Base-by-base conservation (phyloP, 805 yeast species). In the Cyberlindnera euphorbiiphila region DNA sequence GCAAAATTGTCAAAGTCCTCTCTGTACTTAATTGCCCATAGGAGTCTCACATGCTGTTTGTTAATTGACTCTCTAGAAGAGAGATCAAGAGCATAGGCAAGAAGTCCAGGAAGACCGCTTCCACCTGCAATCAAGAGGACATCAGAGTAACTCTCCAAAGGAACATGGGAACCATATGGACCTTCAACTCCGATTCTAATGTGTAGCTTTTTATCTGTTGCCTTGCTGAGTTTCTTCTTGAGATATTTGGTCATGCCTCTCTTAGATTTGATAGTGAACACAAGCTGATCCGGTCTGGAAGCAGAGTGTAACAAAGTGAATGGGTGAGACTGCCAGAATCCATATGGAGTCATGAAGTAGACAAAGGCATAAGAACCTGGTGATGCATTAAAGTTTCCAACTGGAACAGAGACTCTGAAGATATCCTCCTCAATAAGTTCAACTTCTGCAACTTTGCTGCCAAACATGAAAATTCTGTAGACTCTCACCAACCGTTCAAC, bases 251-350 rank as follows among this genome's bases (percentile, higher is more conserved):
- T 78, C 36, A 76, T 57, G 41, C 86, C 87, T n/a, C 67, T 67
- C 54, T 76, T 76, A 14, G 69, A 70, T 51, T 72, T 75, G 49
- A 74, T 66, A 46, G 63, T 68, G 33, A 74, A 59, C 2, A 64
- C 59, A 9, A 75, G 51, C 31, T 60, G 57, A 42, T 64, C 61
- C 25, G 62, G 61, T 29, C 62, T 57, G 2, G 60, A 56, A 6
- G 56, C 57, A 4, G 72, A 60, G 34, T 67, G 68, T 27, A 74
- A 61, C 6, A 74, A 57, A 1, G 89, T 79, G 60, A 85, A 82
- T 4, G 91, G 91, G 56, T 83, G 88, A 5, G 82, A 74, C 55
- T 82, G 86, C 78, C 81, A 80, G 56, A 80, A 76, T 25, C 68
- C 59, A 3, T 60, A 53, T 14, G 71, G 66, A 29, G 72, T 62